Evolutionary conservation across 495 filamentous ascomycete genomes (phyloP).

Genomic region (Tuber indicum): DNA sequence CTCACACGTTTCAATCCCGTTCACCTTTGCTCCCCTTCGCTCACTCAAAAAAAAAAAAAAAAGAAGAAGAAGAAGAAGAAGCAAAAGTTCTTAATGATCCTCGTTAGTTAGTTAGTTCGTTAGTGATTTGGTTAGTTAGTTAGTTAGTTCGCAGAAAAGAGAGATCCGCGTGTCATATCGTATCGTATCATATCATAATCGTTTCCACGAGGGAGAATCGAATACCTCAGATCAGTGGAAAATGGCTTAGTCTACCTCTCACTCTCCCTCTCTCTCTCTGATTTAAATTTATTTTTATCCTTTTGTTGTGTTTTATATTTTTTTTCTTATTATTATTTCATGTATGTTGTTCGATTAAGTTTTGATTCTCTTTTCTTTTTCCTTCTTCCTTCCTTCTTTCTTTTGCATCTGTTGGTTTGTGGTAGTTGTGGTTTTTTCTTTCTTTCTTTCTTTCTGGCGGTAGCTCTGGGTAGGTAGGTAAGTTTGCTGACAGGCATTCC

Average conservation of each 20-base stretch:
- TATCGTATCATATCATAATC: constrained; percentile 5
- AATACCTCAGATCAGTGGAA: neutral
- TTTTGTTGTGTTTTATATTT: neutral
- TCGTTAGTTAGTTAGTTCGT: neutral
- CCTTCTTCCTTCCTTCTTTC: neutral
- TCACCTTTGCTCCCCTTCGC: neutral
- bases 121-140: neutral
- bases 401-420: neutral
- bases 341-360: constrained; percentile 5
- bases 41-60: neutral
- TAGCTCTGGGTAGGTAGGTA: too few species aligned
- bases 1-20: constrained; percentile 4
- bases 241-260: neutral
- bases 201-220: neutral
- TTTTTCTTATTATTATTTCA: neutral
- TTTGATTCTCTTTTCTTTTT: neutral
- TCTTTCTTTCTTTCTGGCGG: too few species aligned
- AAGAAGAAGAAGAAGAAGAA: neutral
- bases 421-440: constrained; percentile 1
- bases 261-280: neutral
- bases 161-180: neutral
- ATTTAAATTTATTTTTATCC: neutral
- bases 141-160: neutral
- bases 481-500: neutral
- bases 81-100: neutral